Evolutionary conservation across 2,329 filamentous ascomycete genomes (phyloP), one percentile per base, ranked within the genome.

Genomic region (Apiospora marii): DNA sequence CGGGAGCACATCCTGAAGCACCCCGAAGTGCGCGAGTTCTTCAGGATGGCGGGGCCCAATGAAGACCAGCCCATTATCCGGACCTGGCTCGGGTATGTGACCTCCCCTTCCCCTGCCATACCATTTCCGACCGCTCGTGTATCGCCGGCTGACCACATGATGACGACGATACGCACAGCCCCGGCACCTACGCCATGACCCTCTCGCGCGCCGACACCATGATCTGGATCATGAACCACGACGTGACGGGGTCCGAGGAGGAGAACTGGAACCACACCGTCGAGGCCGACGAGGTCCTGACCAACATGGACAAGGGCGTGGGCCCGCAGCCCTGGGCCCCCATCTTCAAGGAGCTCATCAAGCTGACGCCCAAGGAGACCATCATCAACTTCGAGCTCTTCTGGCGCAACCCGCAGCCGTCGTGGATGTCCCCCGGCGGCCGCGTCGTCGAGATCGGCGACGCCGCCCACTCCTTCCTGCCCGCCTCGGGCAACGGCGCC

Each of bases 71-170:
- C 82, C 49, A 84, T 85, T 14, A 82, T 85, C 27, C 83, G 85
- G 53, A 87, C 85, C 13, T 83, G 81, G 84, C 80, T 87, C 67
- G 85, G 86, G 77, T 85, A 81, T 72, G 84, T 84, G 64, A 7
- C 82, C 61, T 41, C 16, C 49, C 27, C 41, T 58, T 51, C 27
- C 24, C 14, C 1, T 51, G 14, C 24, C 27, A 14, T 16, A 12
- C 7, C 14, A 13, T 12, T 5, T 19, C 4, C 16, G 51, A 16
- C 24, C 24, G 10, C 24, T 41, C n/a, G 14, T 4, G 16, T 3
- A 61, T 34, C 3, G 30, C 8, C 8, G 10, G 70, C 73, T 73
- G 80, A 69, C 80, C 79, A 37, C 16, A n/a, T 34, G 30, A 22
- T 68, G 77, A 43, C 7, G 37, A 34, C 7, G 37, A 30, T 70